Evolutionary conservation across 495 filamentous ascomycete species (phyloP).

Genomic region (Choiromyces venosus): DNA sequence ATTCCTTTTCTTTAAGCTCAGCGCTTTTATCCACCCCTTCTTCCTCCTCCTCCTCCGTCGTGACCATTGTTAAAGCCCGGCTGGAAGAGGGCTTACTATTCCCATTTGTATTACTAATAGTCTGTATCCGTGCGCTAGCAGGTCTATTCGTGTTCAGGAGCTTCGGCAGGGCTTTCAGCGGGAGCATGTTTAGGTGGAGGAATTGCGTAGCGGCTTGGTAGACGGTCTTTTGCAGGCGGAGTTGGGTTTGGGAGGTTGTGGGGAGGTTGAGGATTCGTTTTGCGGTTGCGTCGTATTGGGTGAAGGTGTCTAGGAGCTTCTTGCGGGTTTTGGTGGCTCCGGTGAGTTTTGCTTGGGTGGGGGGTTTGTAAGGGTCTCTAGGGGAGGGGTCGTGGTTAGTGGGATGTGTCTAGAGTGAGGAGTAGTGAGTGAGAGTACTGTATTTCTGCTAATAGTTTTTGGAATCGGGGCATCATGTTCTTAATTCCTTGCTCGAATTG

Average conservation of each 20-base stretch:
- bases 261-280: constrained; percentile 75
- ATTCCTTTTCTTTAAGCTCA: constrained; percentile 79
- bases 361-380: constrained; percentile 65
- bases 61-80: constrained; percentile 32
- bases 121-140: constrained; percentile 16
- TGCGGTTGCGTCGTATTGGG: constrained; percentile 80
- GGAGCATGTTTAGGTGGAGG: constrained; percentile 85
- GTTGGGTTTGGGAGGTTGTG: constrained; percentile 64
- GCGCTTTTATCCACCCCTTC: constrained; percentile 55
- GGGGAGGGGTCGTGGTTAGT: constrained; percentile 26
- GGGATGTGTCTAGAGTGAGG: constrained; percentile 37
- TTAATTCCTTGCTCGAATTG: constrained; percentile 90
- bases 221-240: constrained; percentile 73
- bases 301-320: constrained; percentile 82
- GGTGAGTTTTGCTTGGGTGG: constrained; percentile 65
- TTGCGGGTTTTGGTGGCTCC: constrained; percentile 90
- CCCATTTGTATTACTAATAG: neutral
- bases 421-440: constrained; percentile 48
- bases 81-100: constrained; percentile 20
- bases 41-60: neutral
- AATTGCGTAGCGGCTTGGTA: constrained; percentile 79
- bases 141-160: constrained; percentile 61
- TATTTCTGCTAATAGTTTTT: constrained; percentile 64
- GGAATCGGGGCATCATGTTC: constrained; percentile 77
- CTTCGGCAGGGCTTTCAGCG: constrained; percentile 77